Conservation (phyloP, 2,329 filamentous ascomycete species). For the Aulographum hederae region DNA sequence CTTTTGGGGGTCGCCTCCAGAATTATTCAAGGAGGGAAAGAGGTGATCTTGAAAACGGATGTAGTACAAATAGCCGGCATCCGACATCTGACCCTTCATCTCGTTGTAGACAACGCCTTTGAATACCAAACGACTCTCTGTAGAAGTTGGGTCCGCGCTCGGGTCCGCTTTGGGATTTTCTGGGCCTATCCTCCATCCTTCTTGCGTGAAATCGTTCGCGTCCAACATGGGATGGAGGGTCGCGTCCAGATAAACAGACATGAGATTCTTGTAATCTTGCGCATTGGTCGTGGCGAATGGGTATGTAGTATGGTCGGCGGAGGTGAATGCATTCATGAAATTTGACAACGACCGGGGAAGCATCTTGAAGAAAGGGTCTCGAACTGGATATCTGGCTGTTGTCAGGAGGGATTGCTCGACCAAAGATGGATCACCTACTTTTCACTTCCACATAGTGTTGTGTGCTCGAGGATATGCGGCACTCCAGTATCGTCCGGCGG, state of each 20-base stretch:
- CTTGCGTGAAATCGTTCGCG: conserved; percentile 81
- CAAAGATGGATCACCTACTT: conserved; percentile 38
- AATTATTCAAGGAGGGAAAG: conserved; percentile 89
- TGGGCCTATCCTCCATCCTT: conserved; percentile 90
- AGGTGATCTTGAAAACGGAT: conserved; percentile 90
- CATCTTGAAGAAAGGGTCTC: conserved; percentile 99
- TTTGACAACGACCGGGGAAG: conserved; percentile 93
- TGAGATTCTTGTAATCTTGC: conserved; percentile 87
- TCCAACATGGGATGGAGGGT: conserved; percentile 82
- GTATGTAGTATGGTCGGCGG: conserved; percentile 90
- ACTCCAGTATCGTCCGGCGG: conserved; percentile 91
- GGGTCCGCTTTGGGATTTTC: conserved; percentile 50
- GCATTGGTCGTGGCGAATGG: conserved; percentile 93
- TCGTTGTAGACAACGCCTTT: conserved; percentile 98
- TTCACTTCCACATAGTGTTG: conserved; percentile 84
- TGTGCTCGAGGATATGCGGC: conserved; percentile 94
- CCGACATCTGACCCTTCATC: conserved; percentile 99
- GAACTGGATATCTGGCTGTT: conserved; percentile 70
- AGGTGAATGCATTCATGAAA: conserved; percentile 99
- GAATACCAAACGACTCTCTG: conserved; percentile 60
- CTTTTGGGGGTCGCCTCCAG: conserved; percentile 85
- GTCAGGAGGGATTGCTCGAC: not conserved
- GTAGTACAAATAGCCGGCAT: conserved; percentile 90
- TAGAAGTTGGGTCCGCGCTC: conserved; percentile 19
- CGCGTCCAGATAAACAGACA: conserved; percentile 92